Evolutionary conservation across 257 asterid species (phyloP).

Genomic region (Penstemon davidsonii): DNA sequence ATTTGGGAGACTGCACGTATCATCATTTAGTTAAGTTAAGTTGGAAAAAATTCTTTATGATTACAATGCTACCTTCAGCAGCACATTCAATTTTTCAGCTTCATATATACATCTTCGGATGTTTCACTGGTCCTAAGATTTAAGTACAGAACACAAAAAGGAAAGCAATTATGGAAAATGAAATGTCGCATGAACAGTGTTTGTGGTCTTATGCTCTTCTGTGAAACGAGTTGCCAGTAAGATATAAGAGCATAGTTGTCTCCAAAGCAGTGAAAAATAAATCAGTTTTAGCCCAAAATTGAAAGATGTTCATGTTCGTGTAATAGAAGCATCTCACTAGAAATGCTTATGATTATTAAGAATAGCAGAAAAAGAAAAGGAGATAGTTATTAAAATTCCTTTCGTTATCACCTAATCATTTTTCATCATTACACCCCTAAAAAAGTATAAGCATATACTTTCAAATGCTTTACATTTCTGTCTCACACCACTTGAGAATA

Average conservation of each 20-base stretch:
- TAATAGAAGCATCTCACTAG: not conserved
- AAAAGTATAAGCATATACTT: not conserved
- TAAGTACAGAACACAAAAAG: not conserved
- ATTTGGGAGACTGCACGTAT: too few species aligned
- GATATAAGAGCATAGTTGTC: not conserved
- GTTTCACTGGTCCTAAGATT: not conserved
- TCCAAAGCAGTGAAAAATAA: not conserved
- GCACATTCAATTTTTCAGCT: too few species aligned
- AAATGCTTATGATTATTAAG: not conserved
- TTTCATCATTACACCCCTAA: not conserved
- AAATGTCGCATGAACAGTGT: not conserved
- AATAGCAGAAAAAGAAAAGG: not conserved
- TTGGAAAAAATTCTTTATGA: too few species aligned
- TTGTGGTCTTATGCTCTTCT: not conserved
- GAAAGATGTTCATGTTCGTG: not conserved
- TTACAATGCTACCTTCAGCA: too few species aligned
- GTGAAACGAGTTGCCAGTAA: not conserved
- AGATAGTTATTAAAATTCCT: not conserved
- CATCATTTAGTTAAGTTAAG: too few species aligned
- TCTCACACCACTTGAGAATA: constrained; percentile 10
- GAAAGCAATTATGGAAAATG: not conserved
- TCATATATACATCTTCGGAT: too few species aligned
- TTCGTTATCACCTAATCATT: not conserved
- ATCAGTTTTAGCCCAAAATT: not conserved
- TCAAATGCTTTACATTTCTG: constrained; percentile 16